Base-by-base conservation (phyloP, 306 rosid species). In the Quercus berberidifolia region DNA sequence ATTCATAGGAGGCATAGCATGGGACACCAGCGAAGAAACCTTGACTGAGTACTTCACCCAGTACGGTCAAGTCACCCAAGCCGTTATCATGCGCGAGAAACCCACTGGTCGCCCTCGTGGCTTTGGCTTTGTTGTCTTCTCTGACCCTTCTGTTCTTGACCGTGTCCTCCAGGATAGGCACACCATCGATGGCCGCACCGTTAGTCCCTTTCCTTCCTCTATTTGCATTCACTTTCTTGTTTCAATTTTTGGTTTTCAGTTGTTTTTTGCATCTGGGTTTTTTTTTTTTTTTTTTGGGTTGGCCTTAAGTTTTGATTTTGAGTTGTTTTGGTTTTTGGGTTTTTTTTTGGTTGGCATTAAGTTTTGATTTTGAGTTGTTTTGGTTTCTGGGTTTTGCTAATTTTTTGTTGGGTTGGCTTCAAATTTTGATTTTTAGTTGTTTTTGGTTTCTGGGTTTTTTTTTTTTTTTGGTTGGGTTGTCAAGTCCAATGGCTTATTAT, bases 21-120 rank as follows among this genome's bases (percentile, higher is more conserved):
- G 92, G 92, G 92, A 89, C 74, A 89, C 92, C 18, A 82, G 84
- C 18, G 92, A 89, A 80, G 92, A 89, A 41, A 89, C 79, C 79
- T 85, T 89, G 51, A 68, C 81, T 26, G 90, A 80, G 1, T 85
- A 89, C 85, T 89, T 89, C 69, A 76, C 69, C 70, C 89, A 84
- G 84, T 89, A 82, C 56, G 92, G 92, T 18, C 89, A 84, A 6
- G 90, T 89, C 68, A 23, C 85, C 23, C 86, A 89, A 79, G 73
- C 90, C 38, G 87, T 89, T 9, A 86, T 89, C 73, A 86, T 89
- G 92, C 90, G 90, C 73, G 92, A 89, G 79, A 89, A 89, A 84
- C 82, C 79, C 83, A 86, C 92, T 23, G 84, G 86, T 49, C 85
- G 92, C 14, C 90, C 92, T 28, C 70, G 92, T 38, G 92, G 92